These are phyloP conservation scores for Pseudopithomyces chartarum DNA, from an alignment of 2,329 filamentous ascomycete species.

Conservation along the genomic window DNA sequence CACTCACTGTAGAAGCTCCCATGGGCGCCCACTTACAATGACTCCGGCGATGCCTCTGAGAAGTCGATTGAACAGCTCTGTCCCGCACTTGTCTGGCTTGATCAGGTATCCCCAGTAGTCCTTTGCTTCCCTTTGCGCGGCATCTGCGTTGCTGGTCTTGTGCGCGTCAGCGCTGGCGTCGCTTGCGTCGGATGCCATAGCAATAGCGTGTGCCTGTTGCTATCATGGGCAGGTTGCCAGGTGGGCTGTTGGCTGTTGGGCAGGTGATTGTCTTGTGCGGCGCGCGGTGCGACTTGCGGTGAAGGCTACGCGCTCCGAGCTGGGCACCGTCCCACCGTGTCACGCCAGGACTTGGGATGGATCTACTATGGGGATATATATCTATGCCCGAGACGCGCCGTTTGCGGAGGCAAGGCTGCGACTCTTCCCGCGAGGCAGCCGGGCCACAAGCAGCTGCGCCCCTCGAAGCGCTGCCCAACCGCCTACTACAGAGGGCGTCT, in stretches of 20 bases:
- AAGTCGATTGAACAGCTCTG: constrained; percentile 51
- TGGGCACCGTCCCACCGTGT: not conserved
- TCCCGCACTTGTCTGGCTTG: constrained; percentile 57
- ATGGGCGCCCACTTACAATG: constrained; percentile 45
- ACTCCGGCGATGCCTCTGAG: constrained; percentile 53
- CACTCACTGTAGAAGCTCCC: not conserved
- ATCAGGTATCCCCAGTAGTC: constrained; percentile 59
- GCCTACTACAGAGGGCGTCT: constrained; percentile 12
- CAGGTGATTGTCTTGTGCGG: not conserved
- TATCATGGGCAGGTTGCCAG: constrained; percentile 7
- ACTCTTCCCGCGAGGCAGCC: constrained; percentile 9
- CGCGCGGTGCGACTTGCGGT: constrained; percentile 17
- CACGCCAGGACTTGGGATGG: not conserved
- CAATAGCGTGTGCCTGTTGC: constrained; percentile 20
- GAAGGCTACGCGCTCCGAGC: constrained; percentile 13
- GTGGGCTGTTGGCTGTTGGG: too few species aligned
- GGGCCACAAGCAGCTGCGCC: constrained; percentile 8
- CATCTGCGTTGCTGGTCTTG: constrained; percentile 27
- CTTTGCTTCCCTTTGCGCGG: constrained; percentile 49
- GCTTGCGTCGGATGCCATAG: constrained; percentile 37
- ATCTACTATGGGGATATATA: too few species aligned
- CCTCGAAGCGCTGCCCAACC: constrained; percentile 3
- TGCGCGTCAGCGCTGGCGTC: constrained; percentile 25
- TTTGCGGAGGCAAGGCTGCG: not conserved
- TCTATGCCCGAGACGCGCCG: not conserved